Evolutionary conservation across 805 yeast species (phyloP), one percentile per base, ranked within the genome.

Genomic region (Hanseniaspora jakobsenii): DNA sequence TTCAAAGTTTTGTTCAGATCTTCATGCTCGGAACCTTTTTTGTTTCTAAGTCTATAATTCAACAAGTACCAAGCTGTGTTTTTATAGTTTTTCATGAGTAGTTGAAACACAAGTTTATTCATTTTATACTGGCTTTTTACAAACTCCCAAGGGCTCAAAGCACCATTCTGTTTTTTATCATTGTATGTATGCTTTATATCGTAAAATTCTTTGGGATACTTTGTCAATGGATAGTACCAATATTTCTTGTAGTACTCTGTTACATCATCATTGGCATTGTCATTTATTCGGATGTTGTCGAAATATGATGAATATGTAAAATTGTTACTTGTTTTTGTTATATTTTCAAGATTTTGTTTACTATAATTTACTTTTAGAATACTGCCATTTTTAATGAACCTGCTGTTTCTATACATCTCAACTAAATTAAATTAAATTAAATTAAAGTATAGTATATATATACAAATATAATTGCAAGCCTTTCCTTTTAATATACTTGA

Each of bases 31-130:
- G n/a, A n/a, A n/a, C n/a, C n/a, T n/a, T n/a, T n/a, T n/a, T n/a
- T n/a, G n/a, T n/a, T n/a, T n/a, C 21, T 30, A 2, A 42, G 19
- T 14, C 36, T 36, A 23, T 35, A 42, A 18, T 42, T 42, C 18
- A 35, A 23, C 9, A 42, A 35, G 22, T 42, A 42, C 46, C 46
- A 42, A 2, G 39, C 46, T 6, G 46, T 42, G 16, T 42, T 42
- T 29, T 34, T 42, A 19, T 42, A 42, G 16, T 42, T 42, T 13
- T 22, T 37, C 13, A 42, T 3, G 9, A 42, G 23, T n/a, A 42
- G 35, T 21, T 35, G 34, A 22, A 42, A 42, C 3, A 35, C 23
- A n/a, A 35, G 34, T 8, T 22, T 23, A 24, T 42, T 42, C n/a
- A 29, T 42, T 13, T 35, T 42, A 26, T 22, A 42, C 18, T 42